phyloP scores from a whole-genome alignment of 2,329 filamentous ascomycete genomes.

The Rutstroemia sp. region DNA sequence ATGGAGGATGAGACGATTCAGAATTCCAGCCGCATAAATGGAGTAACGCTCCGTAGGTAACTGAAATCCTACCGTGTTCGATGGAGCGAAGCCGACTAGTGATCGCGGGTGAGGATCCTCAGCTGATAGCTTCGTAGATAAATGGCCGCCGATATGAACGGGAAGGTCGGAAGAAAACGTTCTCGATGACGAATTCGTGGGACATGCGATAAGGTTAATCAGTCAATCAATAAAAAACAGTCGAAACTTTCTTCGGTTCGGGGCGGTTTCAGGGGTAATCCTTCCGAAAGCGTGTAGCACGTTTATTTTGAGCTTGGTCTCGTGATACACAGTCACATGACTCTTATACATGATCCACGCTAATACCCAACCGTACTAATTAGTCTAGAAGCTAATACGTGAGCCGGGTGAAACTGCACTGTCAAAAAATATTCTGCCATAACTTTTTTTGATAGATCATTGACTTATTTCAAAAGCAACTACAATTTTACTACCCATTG shows the following conservation, averaged over 20 bases:
- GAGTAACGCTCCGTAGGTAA: background rate
- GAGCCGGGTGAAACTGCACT: too few relatives aligned
- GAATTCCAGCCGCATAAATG: background rate
- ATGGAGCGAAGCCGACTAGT: too few relatives aligned
- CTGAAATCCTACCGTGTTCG: background rate
- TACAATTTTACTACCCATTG: constrained; percentile 13
- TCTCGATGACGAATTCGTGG: constrained; percentile 7
- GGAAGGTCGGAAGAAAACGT: background rate
- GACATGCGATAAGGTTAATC: constrained; percentile 6
- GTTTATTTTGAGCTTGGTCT: too few relatives aligned
- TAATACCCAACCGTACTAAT: too few relatives aligned
- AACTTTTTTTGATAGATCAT: constrained; percentile 11
- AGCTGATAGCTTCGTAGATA: background rate
- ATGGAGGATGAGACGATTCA: background rate
- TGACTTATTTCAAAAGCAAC: constrained; percentile 2
- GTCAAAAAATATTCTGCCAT: background rate
- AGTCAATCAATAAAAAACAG: background rate
- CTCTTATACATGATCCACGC: too few relatives aligned
- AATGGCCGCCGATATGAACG: constrained; percentile 1
- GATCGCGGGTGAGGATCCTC: background rate
- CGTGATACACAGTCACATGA: too few relatives aligned
- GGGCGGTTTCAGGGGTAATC: constrained; percentile 6
- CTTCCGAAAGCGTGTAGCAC: background rate
- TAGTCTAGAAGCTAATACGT: too few relatives aligned
- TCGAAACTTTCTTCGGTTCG: background rate